phyloP scores from a whole-genome alignment of 169 alveolate genomes.

The Pseudocohnilembus persalinus region DNA sequence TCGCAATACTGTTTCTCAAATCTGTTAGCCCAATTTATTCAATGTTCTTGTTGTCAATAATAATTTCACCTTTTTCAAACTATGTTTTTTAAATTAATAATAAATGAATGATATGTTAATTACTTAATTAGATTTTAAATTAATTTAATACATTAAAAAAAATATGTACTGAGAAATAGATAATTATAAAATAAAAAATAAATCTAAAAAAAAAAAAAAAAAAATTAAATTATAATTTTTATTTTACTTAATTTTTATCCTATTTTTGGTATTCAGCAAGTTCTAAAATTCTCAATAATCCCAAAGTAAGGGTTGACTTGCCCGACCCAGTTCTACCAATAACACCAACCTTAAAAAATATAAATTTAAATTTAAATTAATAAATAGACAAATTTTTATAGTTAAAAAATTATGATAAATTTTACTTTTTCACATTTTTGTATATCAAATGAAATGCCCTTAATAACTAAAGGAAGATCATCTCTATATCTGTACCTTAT shows the following conservation, averaged over 20 bases:
- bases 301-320: conserved; percentile 79
- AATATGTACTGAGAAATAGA: too few species aligned
- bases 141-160: too few species aligned
- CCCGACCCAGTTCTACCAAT: conserved; percentile 95
- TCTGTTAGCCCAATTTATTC: conserved; percentile 53
- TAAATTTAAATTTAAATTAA: too few species aligned
- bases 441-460: conserved; percentile 50
- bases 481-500: conserved; percentile 69
- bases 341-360: conserved; percentile 59
- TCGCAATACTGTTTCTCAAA: conserved; percentile 50
- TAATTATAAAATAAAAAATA: too few species aligned
- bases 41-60: conserved; percentile 68
- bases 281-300: conserved; percentile 68
- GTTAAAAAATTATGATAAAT: too few species aligned
- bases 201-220: too few species aligned
- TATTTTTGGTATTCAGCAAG: background rate
- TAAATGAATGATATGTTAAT: too few species aligned
- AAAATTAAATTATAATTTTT: too few species aligned
- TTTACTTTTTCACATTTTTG: conserved; percentile 67
- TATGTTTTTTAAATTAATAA: background rate
- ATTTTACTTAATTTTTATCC: background rate
- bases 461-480: conserved; percentile 64
- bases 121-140: too few species aligned
- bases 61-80: conserved; percentile 2
- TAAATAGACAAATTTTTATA: too few species aligned